These are phyloP conservation scores for Trebouxia sp. DNA, from an alignment of 139 green algal genomes.

Conservation along the genomic window DNA sequence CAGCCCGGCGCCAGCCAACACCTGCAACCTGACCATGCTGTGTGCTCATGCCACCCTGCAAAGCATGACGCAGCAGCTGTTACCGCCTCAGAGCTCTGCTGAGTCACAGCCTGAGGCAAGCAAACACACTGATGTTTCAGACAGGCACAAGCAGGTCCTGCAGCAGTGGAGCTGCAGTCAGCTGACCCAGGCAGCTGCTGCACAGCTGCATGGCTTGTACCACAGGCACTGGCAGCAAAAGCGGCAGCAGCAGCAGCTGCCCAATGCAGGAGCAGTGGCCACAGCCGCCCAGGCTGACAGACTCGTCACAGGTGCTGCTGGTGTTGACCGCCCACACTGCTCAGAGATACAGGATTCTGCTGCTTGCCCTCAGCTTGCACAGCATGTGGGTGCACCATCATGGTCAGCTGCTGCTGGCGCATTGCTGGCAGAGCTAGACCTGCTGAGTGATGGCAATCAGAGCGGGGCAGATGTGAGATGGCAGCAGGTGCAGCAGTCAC, in stretches of 20 bases:
- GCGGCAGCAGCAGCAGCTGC: too few relatives aligned
- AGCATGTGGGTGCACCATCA: too few relatives aligned
- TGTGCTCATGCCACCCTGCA: constrained; percentile 1
- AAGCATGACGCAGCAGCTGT: neutral
- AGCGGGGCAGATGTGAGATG: too few relatives aligned
- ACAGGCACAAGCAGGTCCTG: neutral
- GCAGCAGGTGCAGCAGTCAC: neutral
- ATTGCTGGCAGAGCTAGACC: too few relatives aligned
- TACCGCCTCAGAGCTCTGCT: neutral
- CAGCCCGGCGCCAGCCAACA: neutral
- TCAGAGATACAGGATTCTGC: too few relatives aligned
- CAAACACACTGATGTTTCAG: neutral
- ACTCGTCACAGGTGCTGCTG: too few relatives aligned
- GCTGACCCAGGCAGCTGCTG: constrained; percentile 10
- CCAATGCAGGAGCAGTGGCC: neutral
- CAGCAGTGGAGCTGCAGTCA: neutral
- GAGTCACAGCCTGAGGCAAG: neutral
- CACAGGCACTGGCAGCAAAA: neutral
- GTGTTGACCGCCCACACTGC: too few relatives aligned
- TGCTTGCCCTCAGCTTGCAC: too few relatives aligned
- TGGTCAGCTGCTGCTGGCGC: too few relatives aligned
- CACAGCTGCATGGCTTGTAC: neutral
- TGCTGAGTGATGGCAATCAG: too few relatives aligned
- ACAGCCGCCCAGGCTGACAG: too few relatives aligned
- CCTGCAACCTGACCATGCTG: too few relatives aligned